phyloP scores from a whole-genome alignment of 2,329 filamentous ascomycete genomes.

The Fusarium secorum region DNA sequence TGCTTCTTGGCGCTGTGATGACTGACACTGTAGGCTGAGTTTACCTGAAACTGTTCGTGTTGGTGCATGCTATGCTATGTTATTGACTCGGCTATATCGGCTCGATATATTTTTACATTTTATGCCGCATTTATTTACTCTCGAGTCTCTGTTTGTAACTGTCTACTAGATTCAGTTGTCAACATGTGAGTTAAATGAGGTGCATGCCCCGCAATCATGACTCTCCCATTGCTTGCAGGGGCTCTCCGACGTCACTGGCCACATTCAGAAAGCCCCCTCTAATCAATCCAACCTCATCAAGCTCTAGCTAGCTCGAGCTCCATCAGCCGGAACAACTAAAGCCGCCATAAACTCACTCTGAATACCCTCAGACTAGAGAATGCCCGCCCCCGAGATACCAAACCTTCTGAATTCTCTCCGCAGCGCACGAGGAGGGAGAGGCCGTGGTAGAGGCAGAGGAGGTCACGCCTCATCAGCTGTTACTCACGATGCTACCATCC shows the following conservation, averaged over 20 bases:
- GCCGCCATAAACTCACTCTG: neutral
- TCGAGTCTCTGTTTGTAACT: neutral
- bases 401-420: conserved; percentile 70
- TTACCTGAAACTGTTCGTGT: conserved; percentile 3
- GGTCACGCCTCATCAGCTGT: conserved; percentile 44
- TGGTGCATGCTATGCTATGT: neutral
- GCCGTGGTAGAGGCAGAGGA: conserved; percentile 44
- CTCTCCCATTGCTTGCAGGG: neutral
- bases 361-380: conserved; percentile 45
- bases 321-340: conserved; percentile 9
- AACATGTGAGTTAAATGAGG: neutral
- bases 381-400: conserved; percentile 79
- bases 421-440: conserved; percentile 51
- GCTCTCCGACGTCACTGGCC: conserved; percentile 22
- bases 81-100: neutral
- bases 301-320: neutral
- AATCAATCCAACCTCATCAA: neutral
- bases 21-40: neutral
- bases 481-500: conserved; percentile 76
- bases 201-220: conserved; percentile 24
- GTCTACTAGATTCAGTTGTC: neutral
- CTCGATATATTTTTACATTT: neutral
- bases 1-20: neutral
- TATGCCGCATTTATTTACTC: neutral
- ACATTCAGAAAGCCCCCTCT: neutral